phyloP scores from a whole-genome alignment of 1,284 basidiomycete genomes.

The Rhodotorula sp. region DNA sequence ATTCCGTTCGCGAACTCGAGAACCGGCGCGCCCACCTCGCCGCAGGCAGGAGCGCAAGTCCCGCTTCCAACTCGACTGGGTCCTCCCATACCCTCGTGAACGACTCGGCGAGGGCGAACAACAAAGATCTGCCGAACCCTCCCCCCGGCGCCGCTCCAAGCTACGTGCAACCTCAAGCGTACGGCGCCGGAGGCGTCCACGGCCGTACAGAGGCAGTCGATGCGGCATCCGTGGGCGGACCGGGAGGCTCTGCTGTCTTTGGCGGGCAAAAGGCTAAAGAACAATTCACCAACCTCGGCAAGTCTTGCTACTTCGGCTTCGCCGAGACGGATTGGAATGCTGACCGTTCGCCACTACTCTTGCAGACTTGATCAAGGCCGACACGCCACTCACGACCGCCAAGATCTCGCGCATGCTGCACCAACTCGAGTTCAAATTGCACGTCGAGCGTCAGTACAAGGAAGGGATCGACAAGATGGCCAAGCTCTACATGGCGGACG shows the following conservation, averaged over 20 bases:
- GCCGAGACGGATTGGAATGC: background rate
- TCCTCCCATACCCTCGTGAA: background rate
- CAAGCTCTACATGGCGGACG: conserved; percentile 68
- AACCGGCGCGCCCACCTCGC: conserved; percentile 55
- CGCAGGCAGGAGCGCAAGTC: conserved; percentile 10
- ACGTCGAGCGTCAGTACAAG: conserved; percentile 98
- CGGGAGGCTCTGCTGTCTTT: conserved; percentile 8
- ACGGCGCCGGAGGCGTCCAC: conserved; percentile 16
- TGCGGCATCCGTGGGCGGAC: conserved; percentile 8
- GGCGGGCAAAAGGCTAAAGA: conserved; percentile 26
- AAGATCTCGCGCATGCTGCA: conserved; percentile 98
- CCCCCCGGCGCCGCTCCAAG: conserved; percentile 35
- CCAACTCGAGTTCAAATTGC: conserved; percentile 98
- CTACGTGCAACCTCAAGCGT: conserved; percentile 25
- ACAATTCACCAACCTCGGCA: conserved; percentile 44
- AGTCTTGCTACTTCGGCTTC: background rate
- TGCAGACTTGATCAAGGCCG: conserved; percentile 89
- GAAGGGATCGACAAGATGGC: conserved; percentile 99
- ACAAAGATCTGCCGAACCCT: conserved; percentile 19
- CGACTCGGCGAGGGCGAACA: background rate
- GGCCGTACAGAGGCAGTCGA: conserved; percentile 19
- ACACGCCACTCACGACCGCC: conserved; percentile 91
- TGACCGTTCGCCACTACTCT: background rate
- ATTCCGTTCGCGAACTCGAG: conserved; percentile 77
- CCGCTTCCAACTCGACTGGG: conserved; percentile 1